A percentile compares a stretch with the other conserved stretches of the same genome.
Conservation (phyloP, 2,329 filamentous ascomycete genomes). For the Botrytis galanthina region DNA sequence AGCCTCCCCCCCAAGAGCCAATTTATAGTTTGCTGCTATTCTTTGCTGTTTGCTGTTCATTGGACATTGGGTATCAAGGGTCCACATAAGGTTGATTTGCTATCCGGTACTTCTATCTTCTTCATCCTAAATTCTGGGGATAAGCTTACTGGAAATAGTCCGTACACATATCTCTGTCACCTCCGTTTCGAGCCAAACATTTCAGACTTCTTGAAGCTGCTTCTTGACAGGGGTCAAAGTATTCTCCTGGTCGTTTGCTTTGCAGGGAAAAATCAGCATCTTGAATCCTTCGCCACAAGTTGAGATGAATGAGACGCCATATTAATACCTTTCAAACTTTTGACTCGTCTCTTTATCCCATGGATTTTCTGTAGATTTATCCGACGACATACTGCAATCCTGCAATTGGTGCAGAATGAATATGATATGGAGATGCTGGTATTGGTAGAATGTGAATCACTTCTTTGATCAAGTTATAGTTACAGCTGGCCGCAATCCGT, state of each 20-base stretch:
- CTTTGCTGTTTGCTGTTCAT: not conserved
- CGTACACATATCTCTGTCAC: constrained; percentile 82
- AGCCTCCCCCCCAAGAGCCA: not conserved
- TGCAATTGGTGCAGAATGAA: not conserved
- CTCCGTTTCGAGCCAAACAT: constrained; percentile 84
- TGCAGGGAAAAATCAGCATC: not conserved
- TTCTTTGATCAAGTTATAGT: not conserved
- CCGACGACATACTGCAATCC: constrained; percentile 29
- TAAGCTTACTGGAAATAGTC: constrained; percentile 88
- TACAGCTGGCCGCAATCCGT: not conserved
- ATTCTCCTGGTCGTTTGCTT: constrained; percentile 87
- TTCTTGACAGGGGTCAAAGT: constrained; percentile 93
- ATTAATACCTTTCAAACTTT: constrained; percentile 61
- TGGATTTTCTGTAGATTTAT: constrained; percentile 40
- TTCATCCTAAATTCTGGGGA: not conserved
- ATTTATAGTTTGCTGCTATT: not conserved
- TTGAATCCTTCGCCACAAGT: not conserved
- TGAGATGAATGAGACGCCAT: constrained; percentile 22
- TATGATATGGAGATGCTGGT: not conserved
- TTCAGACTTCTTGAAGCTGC: constrained; percentile 80
- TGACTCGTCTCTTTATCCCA: constrained; percentile 59
- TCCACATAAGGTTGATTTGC: constrained; percentile 9
- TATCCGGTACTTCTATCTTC: not conserved
- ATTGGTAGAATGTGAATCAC: not conserved
- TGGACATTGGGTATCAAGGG: not conserved